phyloP scores from a whole-genome alignment of 345 rosid genomes.

The Citrus medica region DNA sequence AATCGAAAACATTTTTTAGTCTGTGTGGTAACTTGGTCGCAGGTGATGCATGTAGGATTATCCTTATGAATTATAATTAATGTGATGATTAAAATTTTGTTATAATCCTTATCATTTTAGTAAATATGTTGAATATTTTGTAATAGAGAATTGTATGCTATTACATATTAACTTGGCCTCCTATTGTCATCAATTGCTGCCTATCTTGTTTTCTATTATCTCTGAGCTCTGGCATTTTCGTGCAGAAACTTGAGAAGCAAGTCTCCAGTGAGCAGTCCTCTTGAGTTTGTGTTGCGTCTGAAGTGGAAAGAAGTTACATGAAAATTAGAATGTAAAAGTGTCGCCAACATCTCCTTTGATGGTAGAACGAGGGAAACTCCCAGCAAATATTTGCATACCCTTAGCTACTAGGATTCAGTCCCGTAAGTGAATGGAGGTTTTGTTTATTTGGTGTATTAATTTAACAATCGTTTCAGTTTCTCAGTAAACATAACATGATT shows the following conservation, averaged over 20 bases:
- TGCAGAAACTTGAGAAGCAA: slow-evolving; percentile 33
- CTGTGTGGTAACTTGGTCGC: neutral
- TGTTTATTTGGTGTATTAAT: neutral
- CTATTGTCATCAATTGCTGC: neutral
- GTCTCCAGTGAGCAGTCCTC: slow-evolving; percentile 19
- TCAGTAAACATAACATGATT: neutral
- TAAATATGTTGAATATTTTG: neutral
- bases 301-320: neutral
- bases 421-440: neutral
- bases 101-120: neutral
- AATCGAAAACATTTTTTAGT: neutral
- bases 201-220: neutral
- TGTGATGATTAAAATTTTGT: neutral
- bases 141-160: neutral
- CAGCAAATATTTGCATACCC: neutral
- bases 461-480: neutral
- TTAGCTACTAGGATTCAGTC: neutral
- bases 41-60: neutral
- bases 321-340: neutral
- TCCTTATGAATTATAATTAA: neutral
- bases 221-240: neutral
- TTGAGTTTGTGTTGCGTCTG: slow-evolving; percentile 9
- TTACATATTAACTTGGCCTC: neutral
- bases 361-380: neutral
- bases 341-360: too few relatives aligned